Evolutionary conservation across 257 asterid genomes (phyloP).

Genomic region (Galeopsis tetrahit): DNA sequence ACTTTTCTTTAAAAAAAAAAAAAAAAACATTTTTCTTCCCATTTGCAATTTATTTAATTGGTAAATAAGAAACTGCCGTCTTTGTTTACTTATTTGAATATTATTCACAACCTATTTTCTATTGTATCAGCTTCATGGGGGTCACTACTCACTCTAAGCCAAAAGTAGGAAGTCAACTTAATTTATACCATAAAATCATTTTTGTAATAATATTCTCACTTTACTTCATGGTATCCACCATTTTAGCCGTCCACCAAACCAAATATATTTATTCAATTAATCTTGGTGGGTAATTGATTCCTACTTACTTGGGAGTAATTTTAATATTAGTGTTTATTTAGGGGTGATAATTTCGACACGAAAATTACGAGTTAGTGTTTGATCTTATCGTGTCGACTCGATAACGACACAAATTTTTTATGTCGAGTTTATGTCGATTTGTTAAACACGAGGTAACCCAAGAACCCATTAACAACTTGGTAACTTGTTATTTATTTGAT

Average conservation of each 20-base stretch:
- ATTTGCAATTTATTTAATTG: conserved; percentile 20
- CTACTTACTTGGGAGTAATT: conserved; percentile 9
- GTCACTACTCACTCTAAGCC: conserved; percentile 37
- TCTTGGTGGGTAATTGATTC: conserved; percentile 32
- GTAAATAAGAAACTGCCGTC: conserved; percentile 27
- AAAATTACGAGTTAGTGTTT: too few species aligned
- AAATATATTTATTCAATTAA: not conserved
- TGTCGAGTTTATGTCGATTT: too few species aligned
- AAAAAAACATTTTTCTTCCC: conserved; percentile 9
- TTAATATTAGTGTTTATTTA: not conserved
- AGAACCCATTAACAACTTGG: too few species aligned
- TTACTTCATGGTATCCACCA: conserved; percentile 29
- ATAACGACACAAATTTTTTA: too few species aligned
- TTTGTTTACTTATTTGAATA: conserved; percentile 37
- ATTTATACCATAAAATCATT: not conserved
- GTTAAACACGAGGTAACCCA: too few species aligned
- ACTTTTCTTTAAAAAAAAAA: not conserved
- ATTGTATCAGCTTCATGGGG: conserved; percentile 35
- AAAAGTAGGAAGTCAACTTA: conserved; percentile 29
- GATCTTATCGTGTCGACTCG: too few species aligned
- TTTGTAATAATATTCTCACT: not conserved
- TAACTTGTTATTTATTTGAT: too few species aligned
- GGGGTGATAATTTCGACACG: not conserved
- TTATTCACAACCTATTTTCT: conserved; percentile 8
- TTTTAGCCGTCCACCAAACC: conserved; percentile 37